A percentile compares a stretch with the other conserved stretches of the same genome.
Conservation (phyloP, 352 stramenopile genomes). For the Phytophthora megakarya region DNA sequence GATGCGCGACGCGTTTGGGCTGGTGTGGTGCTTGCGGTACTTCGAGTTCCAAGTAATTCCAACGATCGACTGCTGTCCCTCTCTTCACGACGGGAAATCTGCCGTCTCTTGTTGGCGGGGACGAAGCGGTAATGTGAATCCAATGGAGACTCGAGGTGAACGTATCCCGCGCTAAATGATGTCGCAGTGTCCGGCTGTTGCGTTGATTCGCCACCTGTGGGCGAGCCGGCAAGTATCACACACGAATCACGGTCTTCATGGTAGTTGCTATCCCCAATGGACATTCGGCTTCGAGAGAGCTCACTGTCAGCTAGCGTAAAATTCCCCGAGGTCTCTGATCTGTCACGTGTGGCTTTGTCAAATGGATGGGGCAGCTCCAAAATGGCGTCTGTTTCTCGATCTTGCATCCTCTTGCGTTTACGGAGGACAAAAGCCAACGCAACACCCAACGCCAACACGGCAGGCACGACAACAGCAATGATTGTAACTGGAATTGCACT, state of each 20-base stretch:
- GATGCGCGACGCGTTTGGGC: conserved; percentile 16
- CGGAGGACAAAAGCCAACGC: conserved; percentile 19
- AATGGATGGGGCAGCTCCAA: conserved; percentile 32
- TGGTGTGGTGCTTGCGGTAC: conserved; percentile 19
- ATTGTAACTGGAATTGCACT: conserved; percentile 20
- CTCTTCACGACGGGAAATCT: conserved; percentile 4
- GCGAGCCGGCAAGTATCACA: conserved; percentile 18
- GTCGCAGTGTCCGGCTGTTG: conserved; percentile 2
- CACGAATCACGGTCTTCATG: conserved; percentile 23
- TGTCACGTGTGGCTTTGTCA: conserved; percentile 22
- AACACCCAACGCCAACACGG: conserved; percentile 18
- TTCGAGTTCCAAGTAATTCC: conserved; percentile 23
- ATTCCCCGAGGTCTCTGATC: conserved; percentile 29
- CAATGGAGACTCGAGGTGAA: conserved; percentile 29
- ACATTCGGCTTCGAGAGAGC: conserved; percentile 35
- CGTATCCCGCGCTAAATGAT: conserved; percentile 15
- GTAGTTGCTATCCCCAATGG: conserved; percentile 9
- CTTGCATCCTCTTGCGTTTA: conserved; percentile 27
- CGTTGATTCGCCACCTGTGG: conserved; percentile 6
- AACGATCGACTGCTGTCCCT: conserved; percentile 28
- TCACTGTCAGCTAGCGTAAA: conserved; percentile 35
- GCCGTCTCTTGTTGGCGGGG: conserved; percentile 5
- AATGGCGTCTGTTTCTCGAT: conserved; percentile 26
- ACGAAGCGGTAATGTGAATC: neutral
- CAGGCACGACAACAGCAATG: conserved; percentile 28